Evolutionary conservation across 805 yeast species (phyloP), one percentile per base, ranked within the genome.

Genomic region (Saccharomycopsis guyanensis): DNA sequence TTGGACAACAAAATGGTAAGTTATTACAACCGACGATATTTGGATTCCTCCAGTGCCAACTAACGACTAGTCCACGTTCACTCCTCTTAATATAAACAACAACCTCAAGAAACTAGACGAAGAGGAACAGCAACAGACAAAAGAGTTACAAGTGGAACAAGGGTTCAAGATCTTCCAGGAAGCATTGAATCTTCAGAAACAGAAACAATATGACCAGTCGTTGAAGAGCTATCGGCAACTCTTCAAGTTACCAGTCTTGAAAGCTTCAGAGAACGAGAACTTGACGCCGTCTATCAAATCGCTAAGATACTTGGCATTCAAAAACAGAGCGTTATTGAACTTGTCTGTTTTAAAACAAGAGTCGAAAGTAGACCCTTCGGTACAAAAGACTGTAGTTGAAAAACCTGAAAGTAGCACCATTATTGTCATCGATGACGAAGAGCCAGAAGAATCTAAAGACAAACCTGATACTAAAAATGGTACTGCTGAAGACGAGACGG

Each of bases 91-190:
- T 31, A 16, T 44, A 7, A 42, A 22, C 31, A 39, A 32, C 29
- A 46, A 50, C 23, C 31, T 42, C 12, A 41, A 36, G 25, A 42
- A 34, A 3, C 6, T 34, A 15, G 49, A 40, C n/a, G 52, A 47
- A 24, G 53, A 50, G 22, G 53, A 50, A 16, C 96, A 89, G 53
- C 91, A 87, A 53, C 95, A 88, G 57, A 83, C 97, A 1, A 69
- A 96, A 40, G 99, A 93, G 59, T 68, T 91, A 20, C 97, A 91
- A 56, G 75, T 76, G 18, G 97, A 93, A 61, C 85, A 84, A 57
- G 93, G 95, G 3, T 82, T 83, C 60, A 78, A 76, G 54, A 64
- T 80, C 10, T 87, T 83, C 59, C 86, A 86, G 55, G 63, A 64
- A 18, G 96, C 96, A 0, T 66, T 93, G 38, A 61, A 64, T 7